Evolutionary conservation across 2,329 filamentous ascomycete species (phyloP).

Genomic region (Aspergillus sp.): DNA sequence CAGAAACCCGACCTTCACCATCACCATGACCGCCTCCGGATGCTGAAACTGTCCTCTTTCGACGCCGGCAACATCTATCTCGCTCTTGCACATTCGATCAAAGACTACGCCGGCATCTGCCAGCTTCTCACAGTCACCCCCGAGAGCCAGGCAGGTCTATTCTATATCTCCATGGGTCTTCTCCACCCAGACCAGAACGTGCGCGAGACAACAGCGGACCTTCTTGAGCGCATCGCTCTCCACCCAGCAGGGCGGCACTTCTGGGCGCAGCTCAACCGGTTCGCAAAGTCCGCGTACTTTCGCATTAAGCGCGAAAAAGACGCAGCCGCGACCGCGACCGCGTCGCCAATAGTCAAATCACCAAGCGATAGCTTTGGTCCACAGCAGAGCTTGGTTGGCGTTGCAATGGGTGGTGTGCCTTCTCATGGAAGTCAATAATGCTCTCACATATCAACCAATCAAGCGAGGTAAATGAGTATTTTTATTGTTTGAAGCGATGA

Average conservation of each 20-base stretch:
- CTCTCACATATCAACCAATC: neutral
- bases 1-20: constrained; percentile 72
- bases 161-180: constrained; percentile 85
- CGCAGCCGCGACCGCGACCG: constrained; percentile 24
- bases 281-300: constrained; percentile 82
- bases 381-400: constrained; percentile 37
- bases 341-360: constrained; percentile 3
- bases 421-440: constrained; percentile 24
- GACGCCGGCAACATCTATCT: constrained; percentile 84
- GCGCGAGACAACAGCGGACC: constrained; percentile 70
- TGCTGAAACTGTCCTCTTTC: constrained; percentile 71
- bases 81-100: constrained; percentile 71
- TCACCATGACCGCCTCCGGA: constrained; percentile 85
- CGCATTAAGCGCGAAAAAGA: constrained; percentile 69
- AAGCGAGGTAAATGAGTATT: neutral
- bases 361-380: constrained; percentile 28
- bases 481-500: neutral
- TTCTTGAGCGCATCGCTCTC: constrained; percentile 77
- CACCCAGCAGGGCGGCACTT: constrained; percentile 93
- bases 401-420: constrained; percentile 32
- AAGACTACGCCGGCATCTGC: constrained; percentile 81
- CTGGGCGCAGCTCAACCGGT: constrained; percentile 82
- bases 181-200: constrained; percentile 88
- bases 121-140: constrained; percentile 79
- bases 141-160: constrained; percentile 82